Base-by-base conservation (phyloP, 2,329 filamentous ascomycete species). In the Torrubiella hemipterigena region DNA sequence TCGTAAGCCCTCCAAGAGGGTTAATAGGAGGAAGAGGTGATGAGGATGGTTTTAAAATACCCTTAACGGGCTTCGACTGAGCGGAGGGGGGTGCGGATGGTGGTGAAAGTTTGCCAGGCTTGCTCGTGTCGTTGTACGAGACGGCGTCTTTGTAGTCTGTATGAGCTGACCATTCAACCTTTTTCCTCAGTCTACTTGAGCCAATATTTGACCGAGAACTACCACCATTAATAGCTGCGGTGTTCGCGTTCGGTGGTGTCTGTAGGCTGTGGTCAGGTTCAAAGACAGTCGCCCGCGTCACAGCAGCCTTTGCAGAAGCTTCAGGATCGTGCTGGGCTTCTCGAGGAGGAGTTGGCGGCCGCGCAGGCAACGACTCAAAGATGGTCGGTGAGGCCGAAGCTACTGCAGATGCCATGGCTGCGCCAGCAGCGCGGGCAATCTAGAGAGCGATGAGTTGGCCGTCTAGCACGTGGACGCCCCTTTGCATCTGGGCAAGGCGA, bases 1-100 rank as follows among this genome's bases (percentile, higher is more conserved):
- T 44, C 58, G 65, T 41, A 60, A 65, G 36, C 56, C 56, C 38
- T 51, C 56, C 54, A 4, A 54, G 39, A 17, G 51, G 48, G 8
- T 55, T 52, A 44, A 59, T 55, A 38, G 65, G 54, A 3, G 58
- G 56, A 32, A 65, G 67, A 7, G 54, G 58, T 49, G 53, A 65
- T 33, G 65, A 55, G 3, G 67, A 70, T 15, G 75, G 67, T 52
- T 98, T 98, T 37, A 98, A 67, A 32, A 98, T 98, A 4, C 70
- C 67, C 46, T 73, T 75, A 40, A 67, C 52, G 7, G 70, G 69
- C 38, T 58, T 67, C 6, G 58, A 47, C 37, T 55, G 40, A 36
- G 51, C 35, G 34, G 60, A 49, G 35, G 61, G 49, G 39, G 59
- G 44, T 36, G 51, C 44, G 36, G 65, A 51, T 34, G 59, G 37